Evolutionary conservation across 2,329 filamentous ascomycete species (phyloP).

Genomic region (Aspergillus spinulosporus): DNA sequence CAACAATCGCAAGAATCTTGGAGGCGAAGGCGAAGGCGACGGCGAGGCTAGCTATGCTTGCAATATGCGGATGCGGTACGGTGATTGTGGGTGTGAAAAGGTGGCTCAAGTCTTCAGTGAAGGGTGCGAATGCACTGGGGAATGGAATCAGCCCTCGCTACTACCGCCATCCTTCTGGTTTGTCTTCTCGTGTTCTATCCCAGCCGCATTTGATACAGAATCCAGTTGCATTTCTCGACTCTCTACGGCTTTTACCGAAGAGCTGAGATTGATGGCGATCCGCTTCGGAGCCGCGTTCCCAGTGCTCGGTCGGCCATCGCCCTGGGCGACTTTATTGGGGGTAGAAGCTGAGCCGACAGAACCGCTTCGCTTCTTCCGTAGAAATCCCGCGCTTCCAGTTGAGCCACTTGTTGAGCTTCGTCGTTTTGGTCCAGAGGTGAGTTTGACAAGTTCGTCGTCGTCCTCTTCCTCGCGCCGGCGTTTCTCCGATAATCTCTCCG

Average conservation of each 20-base stretch:
- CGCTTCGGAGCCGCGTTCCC: constrained; percentile 35
- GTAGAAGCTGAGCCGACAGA: constrained; percentile 29
- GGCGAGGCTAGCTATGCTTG: background rate
- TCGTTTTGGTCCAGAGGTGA: constrained; percentile 57
- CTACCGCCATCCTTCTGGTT: constrained; percentile 27
- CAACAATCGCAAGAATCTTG: too few species aligned
- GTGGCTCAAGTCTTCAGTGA: background rate
- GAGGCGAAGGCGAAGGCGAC: constrained; percentile 2
- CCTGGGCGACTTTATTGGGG: constrained; percentile 28
- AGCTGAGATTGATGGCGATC: constrained; percentile 43
- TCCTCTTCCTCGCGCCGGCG: constrained; percentile 83
- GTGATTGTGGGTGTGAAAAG: too few species aligned
- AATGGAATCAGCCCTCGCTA: constrained; percentile 24
- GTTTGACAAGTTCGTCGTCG: constrained; percentile 84
- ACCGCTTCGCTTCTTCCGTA: constrained; percentile 37
- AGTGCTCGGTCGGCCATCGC: constrained; percentile 10
- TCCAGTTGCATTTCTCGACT: constrained; percentile 20
- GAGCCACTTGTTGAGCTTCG: constrained; percentile 45
- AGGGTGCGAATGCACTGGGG: background rate
- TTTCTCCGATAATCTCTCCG: constrained; percentile 83
- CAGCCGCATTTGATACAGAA: constrained; percentile 22
- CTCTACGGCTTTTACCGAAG: constrained; percentile 26
- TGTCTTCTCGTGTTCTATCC: constrained; percentile 35
- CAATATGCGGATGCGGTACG: background rate
- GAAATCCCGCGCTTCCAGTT: constrained; percentile 32